phyloP scores from a whole-genome alignment of 2,329 filamentous ascomycete species.

The Talaromyces piceae region DNA sequence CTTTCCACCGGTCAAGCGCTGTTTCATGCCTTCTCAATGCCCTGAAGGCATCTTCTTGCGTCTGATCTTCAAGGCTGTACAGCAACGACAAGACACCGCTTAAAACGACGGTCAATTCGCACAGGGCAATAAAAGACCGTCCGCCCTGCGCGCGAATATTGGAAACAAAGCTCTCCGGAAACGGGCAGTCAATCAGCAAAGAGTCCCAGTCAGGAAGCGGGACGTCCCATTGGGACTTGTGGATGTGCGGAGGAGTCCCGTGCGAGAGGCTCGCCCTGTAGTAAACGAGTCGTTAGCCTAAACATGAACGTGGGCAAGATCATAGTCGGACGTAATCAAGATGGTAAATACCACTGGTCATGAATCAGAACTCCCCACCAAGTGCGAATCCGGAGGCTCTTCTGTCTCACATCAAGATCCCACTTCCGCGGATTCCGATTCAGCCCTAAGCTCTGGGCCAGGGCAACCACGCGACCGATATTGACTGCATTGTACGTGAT shows the following conservation, averaged over 20 bases:
- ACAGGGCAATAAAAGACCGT: constrained; percentile 37
- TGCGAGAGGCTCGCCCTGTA: constrained; percentile 44
- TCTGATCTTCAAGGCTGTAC: constrained; percentile 24
- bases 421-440: constrained; percentile 46
- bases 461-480: constrained; percentile 43
- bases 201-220: constrained; percentile 24
- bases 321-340: too few relatives aligned
- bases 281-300: constrained; percentile 7
- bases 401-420: constrained; percentile 44
- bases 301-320: background rate
- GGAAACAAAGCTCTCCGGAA: constrained; percentile 8
- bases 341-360: constrained; percentile 47
- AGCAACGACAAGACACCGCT: constrained; percentile 21
- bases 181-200: constrained; percentile 14
- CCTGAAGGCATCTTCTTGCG: constrained; percentile 14
- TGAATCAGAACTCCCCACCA: constrained; percentile 50
- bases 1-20: constrained; percentile 38
- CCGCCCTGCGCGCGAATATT: constrained; percentile 16
- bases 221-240: constrained; percentile 40
- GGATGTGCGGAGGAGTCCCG: constrained; percentile 44
- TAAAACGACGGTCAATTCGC: constrained; percentile 36
- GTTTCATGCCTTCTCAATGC: constrained; percentile 27
- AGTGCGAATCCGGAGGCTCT: constrained; percentile 43
- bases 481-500: constrained; percentile 46
- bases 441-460: constrained; percentile 48